Percentiles rank a stretch among this genome's conserved stretches.
phyloP scores from a whole-genome alignment of 2,329 filamentous ascomycete genomes.

The Ophiostoma australiae region DNA sequence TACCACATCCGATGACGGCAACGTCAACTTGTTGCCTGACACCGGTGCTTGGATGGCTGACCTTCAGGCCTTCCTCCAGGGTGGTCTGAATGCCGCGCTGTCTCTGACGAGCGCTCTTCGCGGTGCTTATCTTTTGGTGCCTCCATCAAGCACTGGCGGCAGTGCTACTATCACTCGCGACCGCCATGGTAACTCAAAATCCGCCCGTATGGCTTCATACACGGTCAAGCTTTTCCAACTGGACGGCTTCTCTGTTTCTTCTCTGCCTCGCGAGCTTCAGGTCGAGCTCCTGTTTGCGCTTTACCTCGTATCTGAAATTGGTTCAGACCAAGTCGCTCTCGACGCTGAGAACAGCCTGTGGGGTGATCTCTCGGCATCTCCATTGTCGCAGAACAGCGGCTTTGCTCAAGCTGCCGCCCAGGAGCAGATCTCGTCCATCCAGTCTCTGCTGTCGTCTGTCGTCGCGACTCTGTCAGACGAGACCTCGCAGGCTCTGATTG shows the following conservation, averaged over 20 bases:
- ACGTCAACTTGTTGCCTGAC: conserved; percentile 57
- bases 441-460: conserved; percentile 36
- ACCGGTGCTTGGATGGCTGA: conserved; percentile 60
- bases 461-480: conserved; percentile 31
- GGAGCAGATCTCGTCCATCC: conserved; percentile 41
- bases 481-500: conserved; percentile 37
- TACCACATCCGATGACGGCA: conserved; percentile 26
- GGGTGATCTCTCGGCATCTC: conserved; percentile 34
- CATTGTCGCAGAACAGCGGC: conserved; percentile 29
- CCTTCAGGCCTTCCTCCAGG: conserved; percentile 51
- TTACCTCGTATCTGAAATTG: conserved; percentile 47
- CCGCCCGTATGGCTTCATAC: conserved; percentile 72
- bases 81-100: conserved; percentile 56
- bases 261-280: conserved; percentile 41
- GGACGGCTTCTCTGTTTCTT: conserved; percentile 37
- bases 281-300: conserved; percentile 50
- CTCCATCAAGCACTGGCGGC: conserved; percentile 21
- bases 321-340: conserved; percentile 50
- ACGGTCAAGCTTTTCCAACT: conserved; percentile 51
- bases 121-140: conserved; percentile 61
- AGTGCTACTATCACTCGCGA: conserved; percentile 50
- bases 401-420: conserved; percentile 40
- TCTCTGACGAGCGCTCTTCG: conserved; percentile 69
- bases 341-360: conserved; percentile 45
- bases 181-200: conserved; percentile 62